phyloP scores from a whole-genome alignment of 805 yeast genomes.

The Teunomyces gatunensis region DNA sequence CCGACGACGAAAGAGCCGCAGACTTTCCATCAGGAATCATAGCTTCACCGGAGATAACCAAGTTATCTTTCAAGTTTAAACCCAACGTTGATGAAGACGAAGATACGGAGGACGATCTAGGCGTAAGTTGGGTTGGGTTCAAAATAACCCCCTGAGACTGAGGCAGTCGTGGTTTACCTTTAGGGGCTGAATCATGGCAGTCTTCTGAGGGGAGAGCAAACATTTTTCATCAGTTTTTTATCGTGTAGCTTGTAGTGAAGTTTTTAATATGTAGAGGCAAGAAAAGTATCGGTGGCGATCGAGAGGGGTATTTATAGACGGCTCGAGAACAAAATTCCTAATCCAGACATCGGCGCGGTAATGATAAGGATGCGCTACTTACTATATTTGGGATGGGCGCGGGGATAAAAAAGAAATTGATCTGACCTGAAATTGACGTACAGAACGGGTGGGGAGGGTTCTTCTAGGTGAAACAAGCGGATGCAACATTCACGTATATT shows the following conservation, averaged over 20 bases:
- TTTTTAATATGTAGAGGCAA: neutral
- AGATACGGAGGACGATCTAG: constrained; percentile 6
- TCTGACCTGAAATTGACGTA: too few relatives aligned
- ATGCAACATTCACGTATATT: too few relatives aligned
- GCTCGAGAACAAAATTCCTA: neutral
- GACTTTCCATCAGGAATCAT: constrained; percentile 6
- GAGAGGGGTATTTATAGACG: constrained; percentile 1
- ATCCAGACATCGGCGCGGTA: constrained; percentile 1
- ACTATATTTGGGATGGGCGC: neutral
- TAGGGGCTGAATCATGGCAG: constrained; percentile 13
- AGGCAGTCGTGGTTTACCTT: constrained; percentile 19
- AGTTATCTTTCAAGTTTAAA: constrained; percentile 3
- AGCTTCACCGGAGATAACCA: constrained; percentile 5
- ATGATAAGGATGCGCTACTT: constrained; percentile 1
- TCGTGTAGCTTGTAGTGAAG: neutral
- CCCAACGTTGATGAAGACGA: constrained; percentile 5
- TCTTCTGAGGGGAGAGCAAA: constrained; percentile 14
- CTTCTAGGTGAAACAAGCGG: too few relatives aligned
- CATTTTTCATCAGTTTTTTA: constrained; percentile 10
- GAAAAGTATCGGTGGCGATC: neutral
- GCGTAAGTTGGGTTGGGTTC: constrained; percentile 10
- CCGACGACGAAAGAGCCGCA: neutral
- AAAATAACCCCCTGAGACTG: constrained; percentile 17
- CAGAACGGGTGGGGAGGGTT: too few relatives aligned
- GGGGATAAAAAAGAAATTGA: neutral